These are phyloP conservation scores for Platismatia glauca DNA, from an alignment of 495 filamentous ascomycete genomes.

Conservation along the genomic window DNA sequence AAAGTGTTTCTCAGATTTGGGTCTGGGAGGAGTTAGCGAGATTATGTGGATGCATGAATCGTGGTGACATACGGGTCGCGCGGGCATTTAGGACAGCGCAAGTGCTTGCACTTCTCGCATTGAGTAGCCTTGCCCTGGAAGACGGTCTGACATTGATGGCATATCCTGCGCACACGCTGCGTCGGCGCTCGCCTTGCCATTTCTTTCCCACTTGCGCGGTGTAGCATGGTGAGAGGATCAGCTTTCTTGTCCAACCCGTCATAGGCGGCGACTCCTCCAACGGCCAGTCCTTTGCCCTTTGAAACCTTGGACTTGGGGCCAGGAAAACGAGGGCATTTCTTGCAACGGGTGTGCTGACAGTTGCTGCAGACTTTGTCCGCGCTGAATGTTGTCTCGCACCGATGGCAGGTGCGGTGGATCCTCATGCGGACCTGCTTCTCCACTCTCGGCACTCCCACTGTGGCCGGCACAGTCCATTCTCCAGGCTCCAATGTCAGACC, in stretches of 20 bases:
- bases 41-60: background rate
- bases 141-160: conserved; percentile 61
- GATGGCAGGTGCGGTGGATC: conserved; percentile 74
- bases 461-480: conserved; percentile 54
- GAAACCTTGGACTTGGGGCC: conserved; percentile 43
- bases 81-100: conserved; percentile 73
- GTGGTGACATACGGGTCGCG: conserved; percentile 61
- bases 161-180: conserved; percentile 66
- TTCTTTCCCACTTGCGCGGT: conserved; percentile 60
- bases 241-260: conserved; percentile 17
- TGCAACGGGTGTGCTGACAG: conserved; percentile 69
- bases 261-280: conserved; percentile 26
- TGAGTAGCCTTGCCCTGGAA: conserved; percentile 52
- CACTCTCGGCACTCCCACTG: conserved; percentile 57
- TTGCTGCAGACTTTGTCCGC: conserved; percentile 58
- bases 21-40: conserved; percentile 33
- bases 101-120: conserved; percentile 64
- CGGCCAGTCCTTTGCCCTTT: conserved; percentile 16
- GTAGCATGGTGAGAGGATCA: conserved; percentile 48
- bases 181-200: conserved; percentile 54
- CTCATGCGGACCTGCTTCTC: conserved; percentile 89
- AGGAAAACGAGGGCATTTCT: conserved; percentile 67
- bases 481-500: conserved; percentile 59
- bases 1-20: conserved; percentile 64
- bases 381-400: conserved; percentile 65